These are phyloP conservation scores for Agrostemma githago DNA, from an alignment of 148 eudicot genomes.

Conservation along the genomic window DNA sequence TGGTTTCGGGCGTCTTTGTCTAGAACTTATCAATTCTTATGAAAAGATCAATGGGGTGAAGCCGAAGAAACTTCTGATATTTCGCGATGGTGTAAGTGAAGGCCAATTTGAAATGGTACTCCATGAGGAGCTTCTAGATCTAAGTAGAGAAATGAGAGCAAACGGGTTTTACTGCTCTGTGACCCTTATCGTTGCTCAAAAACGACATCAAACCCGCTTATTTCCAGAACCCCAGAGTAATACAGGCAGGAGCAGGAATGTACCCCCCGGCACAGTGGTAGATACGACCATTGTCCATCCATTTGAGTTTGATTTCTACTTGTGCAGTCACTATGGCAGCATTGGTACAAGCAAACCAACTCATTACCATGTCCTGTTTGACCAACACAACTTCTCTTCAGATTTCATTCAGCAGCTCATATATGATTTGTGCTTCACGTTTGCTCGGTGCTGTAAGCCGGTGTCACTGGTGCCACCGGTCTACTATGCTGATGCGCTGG, in stretches of 20 bases:
- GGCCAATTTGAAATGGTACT: constrained; percentile 89
- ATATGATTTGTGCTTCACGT: constrained; percentile 77
- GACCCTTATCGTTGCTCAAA: constrained; percentile 81
- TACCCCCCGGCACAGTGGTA: constrained; percentile 67
- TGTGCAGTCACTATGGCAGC: constrained; percentile 62
- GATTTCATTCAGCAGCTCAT: constrained; percentile 73
- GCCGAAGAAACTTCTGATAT: constrained; percentile 28
- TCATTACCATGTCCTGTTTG: constrained; percentile 90
- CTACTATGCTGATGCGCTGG: constrained; percentile 78
- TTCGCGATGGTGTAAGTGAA: constrained; percentile 92
- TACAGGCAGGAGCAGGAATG: constrained; percentile 50
- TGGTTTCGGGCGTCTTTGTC: constrained; percentile 23
- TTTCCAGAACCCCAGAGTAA: constrained; percentile 61
- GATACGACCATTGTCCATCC: constrained; percentile 81
- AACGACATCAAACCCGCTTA: constrained; percentile 79
- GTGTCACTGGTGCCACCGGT: constrained; percentile 68
- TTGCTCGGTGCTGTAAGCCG: constrained; percentile 56
- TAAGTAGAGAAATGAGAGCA: constrained; percentile 1
- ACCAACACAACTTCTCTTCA: constrained; percentile 77
- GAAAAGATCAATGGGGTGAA: constrained; percentile 19
- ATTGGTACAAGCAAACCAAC: constrained; percentile 89
- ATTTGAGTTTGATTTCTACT: constrained; percentile 72
- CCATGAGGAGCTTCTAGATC: constrained; percentile 25
- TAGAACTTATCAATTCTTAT: constrained; percentile 26
- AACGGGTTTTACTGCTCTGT: constrained; percentile 56